Evolutionary conservation across 2,329 filamentous ascomycete species (phyloP), one percentile per base, ranked within the genome.

Genomic region (Dactylellina leptospora): DNA sequence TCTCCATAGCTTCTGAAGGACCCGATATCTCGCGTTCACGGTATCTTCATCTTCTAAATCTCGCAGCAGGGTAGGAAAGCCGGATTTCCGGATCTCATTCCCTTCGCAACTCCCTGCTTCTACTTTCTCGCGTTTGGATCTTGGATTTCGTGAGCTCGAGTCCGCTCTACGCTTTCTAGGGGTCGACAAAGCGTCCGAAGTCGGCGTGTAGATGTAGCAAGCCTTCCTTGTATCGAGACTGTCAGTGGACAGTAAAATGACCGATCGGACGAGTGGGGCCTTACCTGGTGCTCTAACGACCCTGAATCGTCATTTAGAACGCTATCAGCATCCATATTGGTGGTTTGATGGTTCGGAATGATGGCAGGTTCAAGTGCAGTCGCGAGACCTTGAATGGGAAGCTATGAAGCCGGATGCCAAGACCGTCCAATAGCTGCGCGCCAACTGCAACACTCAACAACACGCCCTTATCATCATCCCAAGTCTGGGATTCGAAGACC

Each of bases 1-100:
- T 1, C 81, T 79, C 91, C 91, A 95, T 53, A 86, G 82, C 58
- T 83, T 79, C 54, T 86, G 81, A 78, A 88, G 93, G 2, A 86
- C 81, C 47, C 82, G 79, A 77, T 87, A 83, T 20, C 91, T 84
- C 55, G 87, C 79, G 5, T 78, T 78, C 20, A 85, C 82, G 59
- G 81, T 83, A 28, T 81, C 81, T 1, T 81, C 75, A 45, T 78
- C 80, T 78, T 90, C 88, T 0, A 79, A 77, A 2, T 85, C 86
- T 66, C 83, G 82, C 5, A 90, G 79, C 16, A 89, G 80, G 5
- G 83, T 80, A 18, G 83, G 81, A 68, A 87, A 89, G 30, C 68
- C 68, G 48, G 54, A 36, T 40, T 50, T 51, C 36, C 25, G 50
- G 25, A 11, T 40, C 25, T 36, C 59, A 73, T 58, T 44, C 53